Percentiles rank a stretch among this genome's conserved stretches.
Conservation (phyloP, 805 yeast species). For the Pichia manshurica region DNA sequence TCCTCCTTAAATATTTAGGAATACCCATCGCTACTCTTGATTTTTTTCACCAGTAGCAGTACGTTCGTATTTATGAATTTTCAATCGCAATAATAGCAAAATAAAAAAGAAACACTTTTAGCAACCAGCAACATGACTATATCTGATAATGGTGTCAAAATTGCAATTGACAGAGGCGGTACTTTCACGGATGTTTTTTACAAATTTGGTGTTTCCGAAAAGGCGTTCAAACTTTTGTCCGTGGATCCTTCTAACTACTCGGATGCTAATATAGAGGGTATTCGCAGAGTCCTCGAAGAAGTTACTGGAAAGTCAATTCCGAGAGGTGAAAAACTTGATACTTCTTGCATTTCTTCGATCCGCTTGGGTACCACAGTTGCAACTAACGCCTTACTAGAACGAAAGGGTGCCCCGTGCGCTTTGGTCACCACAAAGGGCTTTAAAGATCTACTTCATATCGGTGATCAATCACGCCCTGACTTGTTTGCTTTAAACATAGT, state of each 20-base stretch:
- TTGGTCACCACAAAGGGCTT: conserved; percentile 85
- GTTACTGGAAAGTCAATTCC: conserved; percentile 52
- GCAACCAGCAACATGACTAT: neutral
- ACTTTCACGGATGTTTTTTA: conserved; percentile 80
- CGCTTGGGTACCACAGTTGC: conserved; percentile 96
- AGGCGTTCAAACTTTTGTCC: conserved; percentile 73
- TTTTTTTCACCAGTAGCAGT: too few relatives aligned
- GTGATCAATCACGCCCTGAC: conserved; percentile 87
- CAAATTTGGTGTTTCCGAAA: conserved; percentile 40
- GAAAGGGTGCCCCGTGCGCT: conserved; percentile 88
- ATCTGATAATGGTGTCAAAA: neutral
- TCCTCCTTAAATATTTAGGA: too few relatives aligned
- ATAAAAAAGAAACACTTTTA: too few relatives aligned
- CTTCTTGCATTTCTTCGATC: conserved; percentile 57
- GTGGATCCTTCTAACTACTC: conserved; percentile 83
- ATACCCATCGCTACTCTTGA: too few relatives aligned
- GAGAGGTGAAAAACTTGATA: conserved; percentile 53
- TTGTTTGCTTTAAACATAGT: conserved; percentile 77
- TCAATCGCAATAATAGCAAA: too few relatives aligned
- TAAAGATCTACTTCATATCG: conserved; percentile 73
- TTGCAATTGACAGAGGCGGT: conserved; percentile 55
- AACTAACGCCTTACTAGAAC: conserved; percentile 86
- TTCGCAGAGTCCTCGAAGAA: conserved; percentile 66
- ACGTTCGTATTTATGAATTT: too few relatives aligned
- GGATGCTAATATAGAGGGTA: conserved; percentile 93